Base-by-base conservation (phyloP, 2,329 filamentous ascomycete species). In the Verticillium zaregamsianum region DNA sequence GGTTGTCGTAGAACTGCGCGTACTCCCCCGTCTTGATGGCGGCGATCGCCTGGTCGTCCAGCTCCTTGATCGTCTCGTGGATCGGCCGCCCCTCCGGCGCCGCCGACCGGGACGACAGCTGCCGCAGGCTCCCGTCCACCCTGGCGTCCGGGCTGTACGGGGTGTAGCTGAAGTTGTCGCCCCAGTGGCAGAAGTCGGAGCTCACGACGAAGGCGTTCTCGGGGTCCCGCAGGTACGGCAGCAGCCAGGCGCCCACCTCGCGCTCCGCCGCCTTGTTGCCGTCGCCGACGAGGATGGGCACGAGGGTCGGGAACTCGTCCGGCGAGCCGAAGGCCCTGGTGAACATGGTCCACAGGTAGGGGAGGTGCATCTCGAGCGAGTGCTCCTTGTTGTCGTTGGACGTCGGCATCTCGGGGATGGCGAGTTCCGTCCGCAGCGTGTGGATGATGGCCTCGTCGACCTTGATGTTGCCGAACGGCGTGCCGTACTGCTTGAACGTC, bases 101-200 rank as follows among this genome's bases (percentile, higher is more conserved):
- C 0, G 70, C 69, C 11, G 17, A 28, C 17, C 57, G 56, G 12
- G 33, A 45, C n/a, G 56, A 58, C 11, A 58, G 17, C 32, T 59
- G 39, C 17, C 9, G 15, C 39, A 59, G 28, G 23, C 12, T 1
- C 73, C 72, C 9, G 67, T 28, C 79, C 2, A 77, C 66, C 14
- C 76, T 72, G 39, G 71, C 73, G 70, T 66, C 80, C 61, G 64
- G 83, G 63, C 63, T 83, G 73, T 97, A 97, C 63, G 90, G 90
- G 32, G 88, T 91, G 74, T 98, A 99, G 61, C 84, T 80, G 74
- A 97, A 99, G 57, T 92, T 84, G 0, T 80, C 68, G 12, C 95
- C 95, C 95, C 95, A 99, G 75, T 99, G 95, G 66, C 94, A 97
- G 74, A 99, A 99, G 74, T 99, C 95, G 1, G 93, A 97, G 73